These are phyloP conservation scores for Suillus lakei DNA, from an alignment of 768 basidiomycete species.

Conservation along the genomic window DNA sequence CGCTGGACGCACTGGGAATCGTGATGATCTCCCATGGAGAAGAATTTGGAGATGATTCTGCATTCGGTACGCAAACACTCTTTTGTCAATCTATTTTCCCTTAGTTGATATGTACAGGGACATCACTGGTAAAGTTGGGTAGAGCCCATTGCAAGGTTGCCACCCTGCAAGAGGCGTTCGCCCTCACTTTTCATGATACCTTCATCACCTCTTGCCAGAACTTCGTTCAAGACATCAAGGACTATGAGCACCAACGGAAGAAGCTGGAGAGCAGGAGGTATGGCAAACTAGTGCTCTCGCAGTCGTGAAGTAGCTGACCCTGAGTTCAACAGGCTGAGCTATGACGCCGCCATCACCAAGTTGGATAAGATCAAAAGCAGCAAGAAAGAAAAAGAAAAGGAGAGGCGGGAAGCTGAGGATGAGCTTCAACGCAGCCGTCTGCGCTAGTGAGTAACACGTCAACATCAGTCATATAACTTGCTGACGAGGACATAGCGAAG, in stretches of 20 bases:
- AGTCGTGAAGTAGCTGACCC: neutral
- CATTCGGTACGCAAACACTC: conserved; percentile 55
- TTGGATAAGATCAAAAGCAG: conserved; percentile 64
- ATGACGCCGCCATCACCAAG: conserved; percentile 77
- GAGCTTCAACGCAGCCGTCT: conserved; percentile 73
- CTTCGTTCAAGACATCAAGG: conserved; percentile 77
- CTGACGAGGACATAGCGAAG: conserved; percentile 60
- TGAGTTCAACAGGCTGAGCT: conserved; percentile 57
- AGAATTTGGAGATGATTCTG: conserved; percentile 77
- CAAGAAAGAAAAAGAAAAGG: conserved; percentile 85
- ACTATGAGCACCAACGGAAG: conserved; percentile 81
- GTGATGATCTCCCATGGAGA: conserved; percentile 89
- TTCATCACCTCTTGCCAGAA: conserved; percentile 70
- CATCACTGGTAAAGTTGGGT: conserved; percentile 75
- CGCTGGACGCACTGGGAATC: conserved; percentile 79
- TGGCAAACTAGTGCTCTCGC: conserved; percentile 17
- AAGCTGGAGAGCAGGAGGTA: conserved; percentile 87
- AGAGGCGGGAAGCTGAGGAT: conserved; percentile 77
- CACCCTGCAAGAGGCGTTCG: conserved; percentile 82
- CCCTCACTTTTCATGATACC: conserved; percentile 71
- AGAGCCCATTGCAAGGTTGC: conserved; percentile 87
- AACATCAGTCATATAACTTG: neutral
- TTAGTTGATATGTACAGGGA: conserved; percentile 47
- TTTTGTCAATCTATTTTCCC: neutral
- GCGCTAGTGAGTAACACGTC: conserved; percentile 64